These are phyloP conservation scores for Zygotorulaspora florentina DNA, from an alignment of 805 yeast species.

Conservation along the genomic window DNA sequence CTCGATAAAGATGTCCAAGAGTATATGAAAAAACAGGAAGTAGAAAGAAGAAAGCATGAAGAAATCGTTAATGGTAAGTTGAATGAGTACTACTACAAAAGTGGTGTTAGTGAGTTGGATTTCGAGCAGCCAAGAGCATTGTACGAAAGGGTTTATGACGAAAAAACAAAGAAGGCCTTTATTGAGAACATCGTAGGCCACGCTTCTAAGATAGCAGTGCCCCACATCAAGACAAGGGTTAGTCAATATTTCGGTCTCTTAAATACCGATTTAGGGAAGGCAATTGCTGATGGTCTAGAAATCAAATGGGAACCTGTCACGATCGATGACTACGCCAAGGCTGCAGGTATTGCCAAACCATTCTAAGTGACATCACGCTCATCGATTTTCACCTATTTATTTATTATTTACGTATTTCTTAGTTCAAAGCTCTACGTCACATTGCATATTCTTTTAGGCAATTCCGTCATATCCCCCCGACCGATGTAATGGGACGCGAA, in stretches of 20 bases:
- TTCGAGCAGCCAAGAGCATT: conserved; percentile 45
- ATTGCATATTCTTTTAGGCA: neutral
- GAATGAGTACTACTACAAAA: conserved; percentile 36
- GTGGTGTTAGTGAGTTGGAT: conserved; percentile 43
- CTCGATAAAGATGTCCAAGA: conserved; percentile 26
- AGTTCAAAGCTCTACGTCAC: neutral
- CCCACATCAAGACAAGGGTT: conserved; percentile 36
- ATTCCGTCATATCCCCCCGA: neutral
- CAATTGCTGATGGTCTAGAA: conserved; percentile 41
- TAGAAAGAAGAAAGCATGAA: conserved; percentile 35
- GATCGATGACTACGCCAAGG: conserved; percentile 35
- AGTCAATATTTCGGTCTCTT: conserved; percentile 42
- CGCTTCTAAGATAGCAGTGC: conserved; percentile 34
- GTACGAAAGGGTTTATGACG: conserved; percentile 39
- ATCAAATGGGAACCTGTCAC: conserved; percentile 36
- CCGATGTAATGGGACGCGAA: neutral
- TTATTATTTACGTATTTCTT: neutral
- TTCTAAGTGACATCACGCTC: neutral
- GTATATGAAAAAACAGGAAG: conserved; percentile 30
- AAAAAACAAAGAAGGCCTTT: conserved; percentile 34
- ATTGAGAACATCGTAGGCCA: conserved; percentile 40
- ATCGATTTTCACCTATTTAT: neutral
- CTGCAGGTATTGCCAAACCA: conserved; percentile 24
- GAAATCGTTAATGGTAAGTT: conserved; percentile 37
- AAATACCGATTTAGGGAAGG: conserved; percentile 39